Evolutionary conservation across 352 stramenopile species (phyloP).

Genomic region (Pythium rishiriense): DNA sequence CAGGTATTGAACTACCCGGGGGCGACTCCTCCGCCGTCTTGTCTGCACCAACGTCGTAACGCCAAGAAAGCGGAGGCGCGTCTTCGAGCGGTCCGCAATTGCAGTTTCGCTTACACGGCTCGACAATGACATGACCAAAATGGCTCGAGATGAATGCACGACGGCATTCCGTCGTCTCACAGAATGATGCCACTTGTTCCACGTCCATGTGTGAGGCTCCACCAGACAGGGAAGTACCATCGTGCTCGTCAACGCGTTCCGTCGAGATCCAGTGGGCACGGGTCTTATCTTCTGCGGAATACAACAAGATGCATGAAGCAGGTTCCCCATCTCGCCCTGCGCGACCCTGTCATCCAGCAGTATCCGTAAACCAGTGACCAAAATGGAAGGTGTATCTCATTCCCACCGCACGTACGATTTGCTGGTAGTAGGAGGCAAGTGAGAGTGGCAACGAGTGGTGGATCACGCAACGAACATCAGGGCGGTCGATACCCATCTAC

Average conservation of each 20-base stretch:
- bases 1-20: background rate
- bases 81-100: conserved; percentile 48
- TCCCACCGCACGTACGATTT: conserved; percentile 51
- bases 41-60: background rate
- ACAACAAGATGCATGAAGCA: conserved; percentile 59
- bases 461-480: conserved; percentile 75
- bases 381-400: too few relatives aligned
- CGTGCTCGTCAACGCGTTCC: conserved; percentile 32
- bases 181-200: conserved; percentile 57
- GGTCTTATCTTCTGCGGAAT: conserved; percentile 55
- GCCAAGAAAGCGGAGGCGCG: conserved; percentile 15
- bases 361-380: background rate
- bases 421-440: conserved; percentile 68
- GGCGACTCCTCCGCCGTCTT: background rate
- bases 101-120: conserved; percentile 36
- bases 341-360: conserved; percentile 43
- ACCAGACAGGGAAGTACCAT: conserved; percentile 26
- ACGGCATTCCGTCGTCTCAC: conserved; percentile 53
- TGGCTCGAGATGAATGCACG: conserved; percentile 54
- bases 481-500: conserved; percentile 81
- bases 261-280: conserved; percentile 48
- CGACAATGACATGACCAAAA: conserved; percentile 24
- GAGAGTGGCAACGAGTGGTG: conserved; percentile 73
- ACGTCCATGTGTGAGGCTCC: conserved; percentile 46
- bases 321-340: conserved; percentile 61